phyloP scores from a whole-genome alignment of 495 filamentous ascomycete species.

The Pyrenula aspistea region DNA sequence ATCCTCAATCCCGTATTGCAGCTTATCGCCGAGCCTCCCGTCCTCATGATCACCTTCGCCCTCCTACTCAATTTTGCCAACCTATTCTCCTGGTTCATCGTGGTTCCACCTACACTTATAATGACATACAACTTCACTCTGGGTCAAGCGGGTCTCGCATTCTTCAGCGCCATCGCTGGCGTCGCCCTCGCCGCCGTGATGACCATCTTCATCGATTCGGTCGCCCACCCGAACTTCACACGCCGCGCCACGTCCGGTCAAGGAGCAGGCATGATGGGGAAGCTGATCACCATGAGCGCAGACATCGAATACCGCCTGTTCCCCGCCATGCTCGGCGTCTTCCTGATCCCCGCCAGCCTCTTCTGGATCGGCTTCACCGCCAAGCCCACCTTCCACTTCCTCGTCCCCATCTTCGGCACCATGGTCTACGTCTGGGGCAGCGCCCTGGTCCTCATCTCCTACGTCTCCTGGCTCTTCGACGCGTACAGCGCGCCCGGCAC shows the following conservation, averaged over 20 bases:
- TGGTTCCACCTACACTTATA: slow-evolving; percentile 23
- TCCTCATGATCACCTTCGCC: slow-evolving; percentile 15
- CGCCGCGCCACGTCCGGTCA: slow-evolving; percentile 4
- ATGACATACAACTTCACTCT: slow-evolving; percentile 22
- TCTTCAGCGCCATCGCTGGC: slow-evolving; percentile 39
- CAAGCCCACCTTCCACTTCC: slow-evolving; percentile 39
- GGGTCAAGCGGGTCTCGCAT: slow-evolving; percentile 23
- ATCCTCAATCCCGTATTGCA: slow-evolving; percentile 21
- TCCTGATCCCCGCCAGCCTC: slow-evolving; percentile 44
- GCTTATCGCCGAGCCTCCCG: slow-evolving; percentile 25
- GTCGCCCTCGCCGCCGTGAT: slow-evolving; percentile 32
- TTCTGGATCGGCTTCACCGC: slow-evolving; percentile 71
- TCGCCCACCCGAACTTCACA: slow-evolving; percentile 21
- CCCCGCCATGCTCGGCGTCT: slow-evolving; percentile 52
- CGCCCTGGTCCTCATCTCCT: slow-evolving; percentile 51
- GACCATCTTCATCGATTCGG: slow-evolving; percentile 26
- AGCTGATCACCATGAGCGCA: not conserved
- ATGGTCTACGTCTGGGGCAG: slow-evolving; percentile 61
- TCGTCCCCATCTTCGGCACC: slow-evolving; percentile 51
- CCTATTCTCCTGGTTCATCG: slow-evolving; percentile 27
- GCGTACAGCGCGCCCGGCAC: slow-evolving; percentile 59
- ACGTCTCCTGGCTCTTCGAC: slow-evolving; percentile 67
- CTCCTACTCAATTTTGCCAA: slow-evolving; percentile 24
- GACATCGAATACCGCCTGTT: slow-evolving; percentile 39
- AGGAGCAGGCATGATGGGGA: slow-evolving; percentile 10